Conservation (phyloP, 75 land plant species). For the Ceratopteris richardii region DNA sequence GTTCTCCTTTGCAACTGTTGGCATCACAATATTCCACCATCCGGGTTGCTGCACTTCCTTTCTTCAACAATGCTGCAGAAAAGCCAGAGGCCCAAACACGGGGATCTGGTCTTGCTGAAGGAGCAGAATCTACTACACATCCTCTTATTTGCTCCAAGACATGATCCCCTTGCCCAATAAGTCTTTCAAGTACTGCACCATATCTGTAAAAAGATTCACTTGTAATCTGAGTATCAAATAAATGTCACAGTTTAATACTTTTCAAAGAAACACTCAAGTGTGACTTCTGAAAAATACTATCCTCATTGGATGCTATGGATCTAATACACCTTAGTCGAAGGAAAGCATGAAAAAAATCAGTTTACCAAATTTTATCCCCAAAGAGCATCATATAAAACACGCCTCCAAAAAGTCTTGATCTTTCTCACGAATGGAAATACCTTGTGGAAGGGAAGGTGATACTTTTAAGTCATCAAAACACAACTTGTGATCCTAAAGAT, state of each 20-base stretch:
- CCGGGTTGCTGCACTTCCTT: conserved; percentile 29
- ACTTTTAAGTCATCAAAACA: too few relatives aligned
- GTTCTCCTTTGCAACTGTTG: not conserved
- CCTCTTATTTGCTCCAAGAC: conserved; percentile 63
- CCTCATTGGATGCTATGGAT: too few relatives aligned
- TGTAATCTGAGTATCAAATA: too few relatives aligned
- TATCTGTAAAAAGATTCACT: conserved; percentile 34
- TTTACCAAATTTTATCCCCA: not conserved
- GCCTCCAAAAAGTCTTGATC: too few relatives aligned
- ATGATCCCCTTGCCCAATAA: conserved; percentile 48
- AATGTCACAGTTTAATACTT: not conserved
- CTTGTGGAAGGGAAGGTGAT: too few relatives aligned
- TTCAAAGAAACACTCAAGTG: not conserved
- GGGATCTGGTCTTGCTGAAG: conserved; percentile 92
- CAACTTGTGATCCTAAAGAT: too few relatives aligned
- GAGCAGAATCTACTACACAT: conserved; percentile 95
- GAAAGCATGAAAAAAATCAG: not conserved
- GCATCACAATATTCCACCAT: not conserved
- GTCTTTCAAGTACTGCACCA: conserved; percentile 80
- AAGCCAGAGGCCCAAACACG: conserved; percentile 99
- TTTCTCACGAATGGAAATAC: too few relatives aligned
- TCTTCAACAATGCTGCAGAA: conserved; percentile 71
- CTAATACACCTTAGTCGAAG: too few relatives aligned
- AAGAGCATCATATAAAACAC: too few relatives aligned
- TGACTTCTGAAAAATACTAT: too few relatives aligned